Base-by-base conservation (phyloP, 768 basidiomycete genomes). In the Bullera alba region DNA sequence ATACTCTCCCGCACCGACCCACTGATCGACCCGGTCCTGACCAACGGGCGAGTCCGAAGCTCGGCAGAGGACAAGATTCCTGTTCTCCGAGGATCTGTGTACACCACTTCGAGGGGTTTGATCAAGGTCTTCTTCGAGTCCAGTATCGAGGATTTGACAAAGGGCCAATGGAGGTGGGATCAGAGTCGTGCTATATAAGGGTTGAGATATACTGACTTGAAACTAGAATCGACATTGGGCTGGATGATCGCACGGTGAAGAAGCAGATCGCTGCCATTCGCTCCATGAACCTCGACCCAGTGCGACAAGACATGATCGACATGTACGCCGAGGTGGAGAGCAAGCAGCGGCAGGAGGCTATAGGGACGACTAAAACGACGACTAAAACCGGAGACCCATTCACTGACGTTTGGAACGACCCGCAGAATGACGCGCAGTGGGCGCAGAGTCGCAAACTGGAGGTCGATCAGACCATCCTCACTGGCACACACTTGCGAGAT, bases 401-500 rank as follows among this genome's bases (percentile, higher is more conserved):
- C n/a, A 8, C 10, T 8, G 32, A 34, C 32, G 14, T 39, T 14
- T 22, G 8, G 12, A 25, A 43, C 10, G 22, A 26, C 19, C 12
- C 6, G 21, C 14, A 43, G 28, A 10, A 10, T 26, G 37, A 25
- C 28, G 23, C 10, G 12, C 21, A 23, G 7, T 26, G 7, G 12
- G 17, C 23, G n/a, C 22, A 8, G 17, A 37, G 36, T 3, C 23
- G 27, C 17, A 42, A 52, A n/a, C n/a, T n/a, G 25, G 23, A 39
- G 29, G 42, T 7, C 14, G 54, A 48, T 3, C 54, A 69, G 46
- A 52, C 49, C 3, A 78, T 86, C 19, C 63, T 86, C 0, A 77
- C 79, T 36, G 89, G 88, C 0, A 89, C 87, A 2, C 73, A 78
- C 48, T 74, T 92, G 12, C 79, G 87, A 23, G 83, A 90, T 56